Evolutionary conservation across 768 basidiomycete genomes (phyloP).

Genomic region (Pholiota microspora): DNA sequence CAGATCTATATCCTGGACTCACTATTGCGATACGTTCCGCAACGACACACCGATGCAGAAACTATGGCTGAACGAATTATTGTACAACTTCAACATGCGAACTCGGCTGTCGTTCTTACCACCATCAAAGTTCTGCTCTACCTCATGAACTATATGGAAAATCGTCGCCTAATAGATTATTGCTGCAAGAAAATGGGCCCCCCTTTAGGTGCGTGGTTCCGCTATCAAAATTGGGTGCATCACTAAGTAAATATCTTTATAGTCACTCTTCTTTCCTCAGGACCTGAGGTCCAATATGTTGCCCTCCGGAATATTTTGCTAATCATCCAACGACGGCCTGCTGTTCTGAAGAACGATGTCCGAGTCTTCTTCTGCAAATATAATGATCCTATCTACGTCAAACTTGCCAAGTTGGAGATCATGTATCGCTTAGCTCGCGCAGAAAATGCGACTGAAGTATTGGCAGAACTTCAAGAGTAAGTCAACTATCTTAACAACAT

Average conservation of each 20-base stretch:
- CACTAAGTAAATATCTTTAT: no score
- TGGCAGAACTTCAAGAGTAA: slow-evolving; percentile 94
- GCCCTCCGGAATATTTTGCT: slow-evolving; percentile 94
- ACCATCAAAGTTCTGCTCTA: slow-evolving; percentile 95
- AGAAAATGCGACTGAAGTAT: slow-evolving; percentile 89
- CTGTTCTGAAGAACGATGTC: slow-evolving; percentile 94
- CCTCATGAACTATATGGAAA: slow-evolving; percentile 99
- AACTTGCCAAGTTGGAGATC: slow-evolving; percentile 96
- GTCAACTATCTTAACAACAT: slow-evolving; percentile 17
- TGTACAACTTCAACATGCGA: slow-evolving; percentile 94
- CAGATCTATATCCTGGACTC: slow-evolving; percentile 98
- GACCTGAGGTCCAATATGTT: slow-evolving; percentile 98
- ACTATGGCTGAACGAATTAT: slow-evolving; percentile 94
- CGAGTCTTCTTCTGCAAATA: slow-evolving; percentile 99
- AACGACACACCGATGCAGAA: slow-evolving; percentile 84
- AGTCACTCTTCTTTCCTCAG: slow-evolving; percentile 96
- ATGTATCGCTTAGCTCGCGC: slow-evolving; percentile 98
- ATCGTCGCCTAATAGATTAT: slow-evolving; percentile 77
- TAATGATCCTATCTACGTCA: slow-evolving; percentile 99
- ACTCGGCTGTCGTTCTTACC: slow-evolving; percentile 98
- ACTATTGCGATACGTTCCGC: slow-evolving; percentile 90
- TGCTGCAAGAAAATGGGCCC: slow-evolving; percentile 99
- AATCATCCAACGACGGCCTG: slow-evolving; percentile 92
- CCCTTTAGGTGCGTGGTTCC: slow-evolving; percentile 66
- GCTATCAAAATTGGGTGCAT: slow-evolving; percentile 2